Percentiles rank a stretch among this genome's conserved stretches.
Conservation (phyloP, 768 basidiomycete genomes). For the Holtermanniella nyarrowii region DNA sequence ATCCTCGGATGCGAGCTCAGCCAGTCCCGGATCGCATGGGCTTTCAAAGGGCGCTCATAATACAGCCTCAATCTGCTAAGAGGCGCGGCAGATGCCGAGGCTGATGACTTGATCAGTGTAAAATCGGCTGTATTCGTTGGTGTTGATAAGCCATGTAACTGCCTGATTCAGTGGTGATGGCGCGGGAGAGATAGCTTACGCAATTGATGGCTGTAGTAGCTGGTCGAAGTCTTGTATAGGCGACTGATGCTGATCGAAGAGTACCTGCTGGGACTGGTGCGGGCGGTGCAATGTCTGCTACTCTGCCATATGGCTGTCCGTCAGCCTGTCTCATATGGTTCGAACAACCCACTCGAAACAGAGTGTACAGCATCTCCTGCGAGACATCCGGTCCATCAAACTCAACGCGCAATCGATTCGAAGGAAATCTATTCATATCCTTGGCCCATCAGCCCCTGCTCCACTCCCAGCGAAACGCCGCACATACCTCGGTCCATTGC, state of each 20-base stretch:
- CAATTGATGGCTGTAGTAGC: constrained; percentile 77
- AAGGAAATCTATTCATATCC: constrained; percentile 79
- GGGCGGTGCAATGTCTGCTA: constrained; percentile 57
- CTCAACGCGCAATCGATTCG: constrained; percentile 58
- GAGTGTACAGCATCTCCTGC: constrained; percentile 66
- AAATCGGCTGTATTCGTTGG: constrained; percentile 40
- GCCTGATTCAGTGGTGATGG: neutral
- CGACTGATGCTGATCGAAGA: constrained; percentile 56
- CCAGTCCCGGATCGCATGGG: constrained; percentile 39
- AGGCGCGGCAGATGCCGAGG: constrained; percentile 9
- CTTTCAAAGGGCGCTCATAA: constrained; percentile 38
- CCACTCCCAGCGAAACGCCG: neutral
- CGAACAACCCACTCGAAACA: constrained; percentile 54
- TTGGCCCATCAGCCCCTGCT: constrained; percentile 35
- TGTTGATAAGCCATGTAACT: constrained; percentile 39
- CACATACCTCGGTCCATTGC: constrained; percentile 37
- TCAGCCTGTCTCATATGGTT: neutral
- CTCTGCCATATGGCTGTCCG: constrained; percentile 67
- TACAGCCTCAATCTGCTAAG: constrained; percentile 34
- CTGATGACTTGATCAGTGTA: constrained; percentile 16
- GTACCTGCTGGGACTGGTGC: constrained; percentile 55
- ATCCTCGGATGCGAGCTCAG: constrained; percentile 39
- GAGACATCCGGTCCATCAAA: constrained; percentile 83
- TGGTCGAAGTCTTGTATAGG: constrained; percentile 54
- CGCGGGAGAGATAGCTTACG: constrained; percentile 24